Evolutionary conservation across 768 basidiomycete genomes (phyloP).

Genomic region (Rickenella mellea): DNA sequence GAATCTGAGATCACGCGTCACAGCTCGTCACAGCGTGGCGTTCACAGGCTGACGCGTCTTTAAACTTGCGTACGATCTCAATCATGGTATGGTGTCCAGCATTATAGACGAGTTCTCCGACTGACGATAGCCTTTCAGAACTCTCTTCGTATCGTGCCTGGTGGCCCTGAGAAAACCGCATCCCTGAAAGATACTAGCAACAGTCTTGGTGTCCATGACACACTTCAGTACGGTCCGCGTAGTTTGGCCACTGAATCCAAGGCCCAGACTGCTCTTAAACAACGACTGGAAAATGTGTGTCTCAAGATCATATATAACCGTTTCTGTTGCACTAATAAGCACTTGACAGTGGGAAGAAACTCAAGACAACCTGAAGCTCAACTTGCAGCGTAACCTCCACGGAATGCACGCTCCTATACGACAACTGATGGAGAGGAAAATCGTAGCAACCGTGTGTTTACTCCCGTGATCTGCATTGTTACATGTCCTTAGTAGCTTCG

Average conservation of each 20-base stretch:
- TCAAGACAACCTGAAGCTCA: constrained; percentile 80
- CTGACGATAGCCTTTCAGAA: no score
- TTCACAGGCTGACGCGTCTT: no score
- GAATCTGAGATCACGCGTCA: no score
- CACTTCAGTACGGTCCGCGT: constrained; percentile 75
- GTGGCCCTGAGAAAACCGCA: constrained; percentile 42
- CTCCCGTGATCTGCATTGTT: neutral
- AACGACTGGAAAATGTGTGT: constrained; percentile 70
- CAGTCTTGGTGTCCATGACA: constrained; percentile 79
- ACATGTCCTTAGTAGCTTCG: neutral
- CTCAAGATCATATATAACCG: neutral
- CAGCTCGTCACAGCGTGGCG: no score
- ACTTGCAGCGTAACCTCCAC: constrained; percentile 71
- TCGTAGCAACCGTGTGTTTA: constrained; percentile 56
- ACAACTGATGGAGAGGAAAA: constrained; percentile 87
- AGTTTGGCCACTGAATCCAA: constrained; percentile 71
- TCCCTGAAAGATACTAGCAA: constrained; percentile 62
- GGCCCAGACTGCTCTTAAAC: constrained; percentile 49
- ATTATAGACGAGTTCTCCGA: no score
- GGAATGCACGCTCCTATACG: constrained; percentile 88
- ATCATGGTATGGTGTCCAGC: no score
- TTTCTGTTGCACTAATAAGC: neutral
- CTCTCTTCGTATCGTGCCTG: constrained; percentile 59
- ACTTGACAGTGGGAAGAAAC: constrained; percentile 83
- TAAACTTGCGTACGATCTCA: no score